Evolutionary conservation across 805 yeast genomes (phyloP).

Genomic region (Kazachstania bromeliacearum): DNA sequence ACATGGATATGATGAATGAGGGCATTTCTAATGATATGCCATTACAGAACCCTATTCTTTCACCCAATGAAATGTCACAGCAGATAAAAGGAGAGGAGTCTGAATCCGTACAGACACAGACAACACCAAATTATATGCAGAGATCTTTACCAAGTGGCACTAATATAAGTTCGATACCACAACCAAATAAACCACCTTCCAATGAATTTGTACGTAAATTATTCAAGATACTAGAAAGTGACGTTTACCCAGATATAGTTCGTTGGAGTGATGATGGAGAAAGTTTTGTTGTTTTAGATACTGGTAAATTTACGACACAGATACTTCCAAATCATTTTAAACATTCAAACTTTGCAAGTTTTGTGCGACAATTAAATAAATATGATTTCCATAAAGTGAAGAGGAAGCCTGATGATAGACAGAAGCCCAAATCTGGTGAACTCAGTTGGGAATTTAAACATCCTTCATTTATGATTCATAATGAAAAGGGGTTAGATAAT

Average conservation of each 20-base stretch:
- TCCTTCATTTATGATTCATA: constrained; percentile 73
- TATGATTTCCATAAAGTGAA: constrained; percentile 96
- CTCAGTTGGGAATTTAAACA: constrained; percentile 93
- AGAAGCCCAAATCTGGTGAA: constrained; percentile 50
- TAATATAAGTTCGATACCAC: no score
- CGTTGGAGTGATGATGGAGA: constrained; percentile 84
- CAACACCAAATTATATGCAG: no score
- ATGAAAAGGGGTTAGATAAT: constrained; percentile 70
- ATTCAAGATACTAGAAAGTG: constrained; percentile 77
- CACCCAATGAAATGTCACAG: no score
- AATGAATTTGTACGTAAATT: constrained; percentile 73
- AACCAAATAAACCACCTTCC: constrained; percentile 32
- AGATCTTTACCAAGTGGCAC: no score
- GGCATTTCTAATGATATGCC: no score
- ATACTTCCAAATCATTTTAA: constrained; percentile 89
- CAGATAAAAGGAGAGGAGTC: no score
- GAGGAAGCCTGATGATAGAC: constrained; percentile 52
- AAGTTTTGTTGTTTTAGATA: constrained; percentile 79
- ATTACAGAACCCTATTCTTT: no score
- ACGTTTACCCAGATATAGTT: constrained; percentile 64
- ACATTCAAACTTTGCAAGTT: constrained; percentile 88
- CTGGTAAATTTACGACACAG: constrained; percentile 80
- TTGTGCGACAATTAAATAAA: constrained; percentile 91
- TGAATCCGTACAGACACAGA: no score
- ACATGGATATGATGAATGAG: no score